Conservation (phyloP, 2,329 filamentous ascomycete genomes). For the Exophiala viscosa region DNA sequence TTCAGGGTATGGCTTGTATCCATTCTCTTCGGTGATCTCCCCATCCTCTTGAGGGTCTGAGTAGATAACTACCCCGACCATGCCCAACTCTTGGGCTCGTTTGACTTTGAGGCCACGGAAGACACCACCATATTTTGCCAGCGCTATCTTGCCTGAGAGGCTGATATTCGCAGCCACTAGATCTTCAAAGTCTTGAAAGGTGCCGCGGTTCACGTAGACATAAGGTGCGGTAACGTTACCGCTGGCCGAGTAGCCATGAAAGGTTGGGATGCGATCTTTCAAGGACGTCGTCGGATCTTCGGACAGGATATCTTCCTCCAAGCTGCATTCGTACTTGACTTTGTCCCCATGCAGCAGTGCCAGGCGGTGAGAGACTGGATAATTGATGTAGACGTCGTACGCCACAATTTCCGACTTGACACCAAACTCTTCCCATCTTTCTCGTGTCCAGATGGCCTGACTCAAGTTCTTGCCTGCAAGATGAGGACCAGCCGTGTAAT, state of each 20-base stretch:
- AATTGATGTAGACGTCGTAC: slow-evolving; percentile 77
- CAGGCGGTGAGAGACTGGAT: slow-evolving; percentile 67
- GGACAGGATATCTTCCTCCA: slow-evolving; percentile 79
- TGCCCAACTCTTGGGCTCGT: slow-evolving; percentile 83
- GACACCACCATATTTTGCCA: slow-evolving; percentile 79
- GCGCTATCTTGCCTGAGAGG: slow-evolving; percentile 78
- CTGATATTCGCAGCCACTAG: slow-evolving; percentile 69
- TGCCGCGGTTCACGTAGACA: slow-evolving; percentile 89
- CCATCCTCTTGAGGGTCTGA: slow-evolving; percentile 88
- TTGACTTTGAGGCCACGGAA: slow-evolving; percentile 92
- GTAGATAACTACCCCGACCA: slow-evolving; percentile 81
- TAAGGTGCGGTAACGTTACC: slow-evolving; percentile 87
- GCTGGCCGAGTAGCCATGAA: slow-evolving; percentile 90
- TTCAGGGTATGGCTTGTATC: slow-evolving; percentile 72
- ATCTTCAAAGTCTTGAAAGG: slow-evolving; percentile 79
- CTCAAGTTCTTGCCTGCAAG: slow-evolving; percentile 74
- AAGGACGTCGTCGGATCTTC: slow-evolving; percentile 76
- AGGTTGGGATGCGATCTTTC: slow-evolving; percentile 73
- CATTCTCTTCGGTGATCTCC: slow-evolving; percentile 74
- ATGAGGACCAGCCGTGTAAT: slow-evolving; percentile 74
- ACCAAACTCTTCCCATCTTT: slow-evolving; percentile 70
- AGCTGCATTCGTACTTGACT: slow-evolving; percentile 70
- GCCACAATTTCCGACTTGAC: slow-evolving; percentile 57
- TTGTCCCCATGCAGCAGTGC: slow-evolving; percentile 58
- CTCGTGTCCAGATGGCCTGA: slow-evolving; percentile 71